Conservation (phyloP, 2,329 filamentous ascomycete species). For the Monilinia polystroma region DNA sequence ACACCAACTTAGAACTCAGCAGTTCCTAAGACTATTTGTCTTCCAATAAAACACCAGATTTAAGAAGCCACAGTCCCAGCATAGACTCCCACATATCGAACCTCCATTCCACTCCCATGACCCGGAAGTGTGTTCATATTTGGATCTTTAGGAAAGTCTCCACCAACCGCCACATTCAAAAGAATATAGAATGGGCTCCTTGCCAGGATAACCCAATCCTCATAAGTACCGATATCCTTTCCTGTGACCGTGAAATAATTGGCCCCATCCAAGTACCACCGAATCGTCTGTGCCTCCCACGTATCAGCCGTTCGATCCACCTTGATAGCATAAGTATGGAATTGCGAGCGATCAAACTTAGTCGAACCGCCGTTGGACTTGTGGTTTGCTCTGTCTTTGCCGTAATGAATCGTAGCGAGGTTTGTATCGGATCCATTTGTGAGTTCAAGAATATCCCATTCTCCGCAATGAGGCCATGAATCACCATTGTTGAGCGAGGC, state of each 20-base stretch:
- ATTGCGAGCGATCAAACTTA: slow-evolving; percentile 4
- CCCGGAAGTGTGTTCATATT: slow-evolving; percentile 27
- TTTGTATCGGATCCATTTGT: slow-evolving; percentile 43
- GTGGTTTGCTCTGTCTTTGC: slow-evolving; percentile 41
- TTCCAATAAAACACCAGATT: not conserved
- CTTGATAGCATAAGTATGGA: not conserved
- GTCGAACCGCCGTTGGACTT: slow-evolving; percentile 40
- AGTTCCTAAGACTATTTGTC: not conserved
- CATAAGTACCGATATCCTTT: slow-evolving; percentile 27
- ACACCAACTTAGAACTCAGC: not conserved
- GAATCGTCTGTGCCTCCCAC: slow-evolving; percentile 3
- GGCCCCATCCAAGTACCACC: slow-evolving; percentile 4
- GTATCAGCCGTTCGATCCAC: slow-evolving; percentile 1
- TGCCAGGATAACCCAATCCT: slow-evolving; percentile 25
- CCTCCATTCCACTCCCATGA: slow-evolving; percentile 31
- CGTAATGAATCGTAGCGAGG: slow-evolving; percentile 44
- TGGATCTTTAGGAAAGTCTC: slow-evolving; percentile 26
- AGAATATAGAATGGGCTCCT: slow-evolving; percentile 27
- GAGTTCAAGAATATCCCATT: slow-evolving; percentile 49
- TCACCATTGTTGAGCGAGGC: slow-evolving; percentile 41
- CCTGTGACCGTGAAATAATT: not conserved
- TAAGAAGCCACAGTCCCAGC: slow-evolving; percentile 3
- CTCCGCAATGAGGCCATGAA: slow-evolving; percentile 47
- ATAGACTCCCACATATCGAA: slow-evolving; percentile 32
- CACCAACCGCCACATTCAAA: slow-evolving; percentile 34